Evolutionary conservation across 2,329 filamentous ascomycete species (phyloP).

Genomic region (Fusarium nisikadoi): DNA sequence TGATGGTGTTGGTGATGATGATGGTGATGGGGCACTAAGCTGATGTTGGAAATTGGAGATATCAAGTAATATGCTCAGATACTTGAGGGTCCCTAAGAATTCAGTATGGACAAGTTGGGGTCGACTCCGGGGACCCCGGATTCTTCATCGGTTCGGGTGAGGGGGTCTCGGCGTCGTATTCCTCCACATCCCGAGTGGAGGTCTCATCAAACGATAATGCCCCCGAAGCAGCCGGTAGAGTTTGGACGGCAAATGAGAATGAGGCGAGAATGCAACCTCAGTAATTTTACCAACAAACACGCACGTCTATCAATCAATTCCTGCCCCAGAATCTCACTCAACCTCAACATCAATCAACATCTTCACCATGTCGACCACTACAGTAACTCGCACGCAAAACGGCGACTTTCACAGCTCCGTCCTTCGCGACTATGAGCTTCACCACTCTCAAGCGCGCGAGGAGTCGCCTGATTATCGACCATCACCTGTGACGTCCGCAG

Average conservation of each 20-base stretch:
- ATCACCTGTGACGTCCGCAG: not conserved
- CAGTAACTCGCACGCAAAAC: slow-evolving; percentile 5
- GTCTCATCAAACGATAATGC: not conserved
- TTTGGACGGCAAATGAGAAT: not conserved
- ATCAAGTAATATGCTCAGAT: not conserved
- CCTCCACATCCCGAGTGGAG: slow-evolving; percentile 36
- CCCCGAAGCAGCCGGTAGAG: not conserved
- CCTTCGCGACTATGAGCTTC: slow-evolving; percentile 28
- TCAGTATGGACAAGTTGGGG: not conserved
- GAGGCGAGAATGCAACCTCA: not conserved
- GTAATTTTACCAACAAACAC: not conserved
- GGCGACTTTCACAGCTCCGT: slow-evolving; percentile 10
- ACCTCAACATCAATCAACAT: not conserved
- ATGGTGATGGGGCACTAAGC: not conserved
- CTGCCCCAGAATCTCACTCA: not conserved
- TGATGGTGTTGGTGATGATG: not conserved
- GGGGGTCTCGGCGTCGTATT: not conserved
- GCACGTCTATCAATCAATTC: not conserved
- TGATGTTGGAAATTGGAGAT: not conserved
- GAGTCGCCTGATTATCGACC: not conserved
- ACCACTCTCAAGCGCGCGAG: slow-evolving; percentile 6
- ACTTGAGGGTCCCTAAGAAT: not conserved
- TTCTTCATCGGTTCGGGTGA: slow-evolving; percentile 20
- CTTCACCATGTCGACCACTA: slow-evolving; percentile 23
- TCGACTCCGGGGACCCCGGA: slow-evolving; percentile 9